Percentiles rank a stretch among this genome's conserved stretches.
phyloP scores from a whole-genome alignment of 2,329 filamentous ascomycete genomes.

The Diplocarpon mali region DNA sequence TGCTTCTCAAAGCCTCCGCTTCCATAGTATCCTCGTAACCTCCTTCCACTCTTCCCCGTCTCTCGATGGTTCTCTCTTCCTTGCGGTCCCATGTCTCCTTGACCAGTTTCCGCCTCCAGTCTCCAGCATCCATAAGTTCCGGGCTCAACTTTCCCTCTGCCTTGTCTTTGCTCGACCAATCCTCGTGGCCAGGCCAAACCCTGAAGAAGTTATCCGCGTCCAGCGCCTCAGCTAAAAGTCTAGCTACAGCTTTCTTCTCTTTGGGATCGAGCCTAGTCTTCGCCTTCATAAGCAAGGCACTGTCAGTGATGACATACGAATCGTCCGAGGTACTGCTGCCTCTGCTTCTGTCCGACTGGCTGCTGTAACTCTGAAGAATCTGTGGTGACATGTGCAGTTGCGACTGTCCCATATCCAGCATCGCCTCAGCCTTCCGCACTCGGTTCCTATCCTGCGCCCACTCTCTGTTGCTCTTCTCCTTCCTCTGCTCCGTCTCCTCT shows the following conservation, averaged over 20 bases:
- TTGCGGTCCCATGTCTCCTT: slow-evolving; percentile 4
- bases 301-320: too few relatives aligned
- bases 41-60: neutral
- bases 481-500: neutral
- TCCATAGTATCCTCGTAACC: slow-evolving; percentile 7
- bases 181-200: slow-evolving; percentile 1
- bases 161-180: neutral
- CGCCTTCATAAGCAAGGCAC: too few relatives aligned
- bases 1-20: neutral
- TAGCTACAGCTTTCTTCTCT: neutral
- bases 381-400: neutral
- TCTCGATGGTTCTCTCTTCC: slow-evolving; percentile 3
- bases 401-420: neutral
- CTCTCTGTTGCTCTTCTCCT: neutral
- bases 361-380: neutral
- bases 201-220: slow-evolving; percentile 2
- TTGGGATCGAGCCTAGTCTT: neutral
- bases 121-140: neutral
- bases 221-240: neutral
- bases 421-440: neutral
- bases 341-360: neutral
- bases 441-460: neutral
- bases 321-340: too few relatives aligned
- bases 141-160: neutral
- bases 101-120: neutral